phyloP scores from a whole-genome alignment of 495 filamentous ascomycete genomes.

The Thozetella sp. region DNA sequence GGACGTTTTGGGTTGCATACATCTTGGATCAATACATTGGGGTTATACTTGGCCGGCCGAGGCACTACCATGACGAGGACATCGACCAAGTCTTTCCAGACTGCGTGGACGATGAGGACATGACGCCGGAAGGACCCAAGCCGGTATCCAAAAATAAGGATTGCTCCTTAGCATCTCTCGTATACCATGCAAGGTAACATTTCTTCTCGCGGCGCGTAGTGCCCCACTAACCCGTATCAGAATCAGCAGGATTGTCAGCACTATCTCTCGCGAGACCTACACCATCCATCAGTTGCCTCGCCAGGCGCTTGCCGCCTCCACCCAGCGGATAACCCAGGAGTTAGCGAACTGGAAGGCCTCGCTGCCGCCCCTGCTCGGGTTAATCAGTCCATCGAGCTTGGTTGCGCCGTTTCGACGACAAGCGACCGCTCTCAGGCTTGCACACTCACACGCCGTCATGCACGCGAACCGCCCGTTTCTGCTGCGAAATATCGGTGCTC shows the following conservation, averaged over 20 bases:
- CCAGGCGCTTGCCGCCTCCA: constrained; percentile 13
- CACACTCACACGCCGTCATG: constrained; percentile 26
- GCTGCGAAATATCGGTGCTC: constrained; percentile 4
- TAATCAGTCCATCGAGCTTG: constrained; percentile 19
- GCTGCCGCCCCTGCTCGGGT: constrained; percentile 19
- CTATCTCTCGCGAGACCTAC: constrained; percentile 24
- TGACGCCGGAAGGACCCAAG: constrained; percentile 12
- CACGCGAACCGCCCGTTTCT: constrained; percentile 26
- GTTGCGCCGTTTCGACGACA: constrained; percentile 21
- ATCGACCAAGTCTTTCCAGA: constrained; percentile 12
- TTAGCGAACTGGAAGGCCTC: constrained; percentile 19
- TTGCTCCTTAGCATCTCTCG: constrained; percentile 19
- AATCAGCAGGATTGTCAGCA: constrained; percentile 17
- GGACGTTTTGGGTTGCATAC: constrained; percentile 14
- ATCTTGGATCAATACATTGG: constrained; percentile 23
- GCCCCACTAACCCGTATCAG: neutral
- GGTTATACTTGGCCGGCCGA: constrained; percentile 23
- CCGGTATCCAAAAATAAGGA: constrained; percentile 5
- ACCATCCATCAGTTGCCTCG: constrained; percentile 1
- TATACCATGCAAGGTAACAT: constrained; percentile 23
- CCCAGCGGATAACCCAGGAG: constrained; percentile 10
- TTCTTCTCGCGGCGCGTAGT: neutral
- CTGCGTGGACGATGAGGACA: constrained; percentile 22
- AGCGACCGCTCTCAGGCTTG: constrained; percentile 19
- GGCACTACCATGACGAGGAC: constrained; percentile 12